Conservation (phyloP, 495 filamentous ascomycete species). For the Neurospora tetrasperma region DNA sequence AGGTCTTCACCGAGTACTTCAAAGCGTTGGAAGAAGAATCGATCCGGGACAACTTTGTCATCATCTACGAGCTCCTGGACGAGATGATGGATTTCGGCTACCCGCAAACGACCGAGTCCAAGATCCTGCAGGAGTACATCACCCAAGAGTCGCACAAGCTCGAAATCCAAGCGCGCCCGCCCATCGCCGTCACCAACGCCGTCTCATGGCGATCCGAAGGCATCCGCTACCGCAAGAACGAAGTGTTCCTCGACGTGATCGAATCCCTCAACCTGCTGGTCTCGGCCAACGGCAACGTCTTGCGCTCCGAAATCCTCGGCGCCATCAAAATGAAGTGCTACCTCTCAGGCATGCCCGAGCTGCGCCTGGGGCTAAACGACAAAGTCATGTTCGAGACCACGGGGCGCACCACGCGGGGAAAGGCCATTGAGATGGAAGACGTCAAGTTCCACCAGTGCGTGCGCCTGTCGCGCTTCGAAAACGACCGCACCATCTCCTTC, state of each 20-base stretch:
- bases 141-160: constrained; percentile 99
- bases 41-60: constrained; percentile 98
- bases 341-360: constrained; percentile 94
- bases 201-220: constrained; percentile 98
- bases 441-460: constrained; percentile 99
- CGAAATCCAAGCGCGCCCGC: constrained; percentile 96
- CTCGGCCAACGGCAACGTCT: constrained; percentile 85
- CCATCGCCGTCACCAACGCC: constrained; percentile 97
- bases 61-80: constrained; percentile 98
- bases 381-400: constrained; percentile 99
- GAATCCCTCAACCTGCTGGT: constrained; percentile 96
- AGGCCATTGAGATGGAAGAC: constrained; percentile 99
- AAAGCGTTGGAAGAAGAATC: constrained; percentile 98
- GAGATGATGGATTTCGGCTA: constrained; percentile 99
- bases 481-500: constrained; percentile 97
- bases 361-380: constrained; percentile 92
- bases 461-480: constrained; percentile 89
- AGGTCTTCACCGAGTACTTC: constrained; percentile 99
- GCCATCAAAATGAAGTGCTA: constrained; percentile 99
- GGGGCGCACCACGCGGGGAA: constrained; percentile 85
- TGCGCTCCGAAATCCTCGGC: constrained; percentile 93
- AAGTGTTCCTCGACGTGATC: constrained; percentile 91
- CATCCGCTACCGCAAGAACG: constrained; percentile 81
- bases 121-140: constrained; percentile 99
- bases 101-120: constrained; percentile 96